Evolutionary conservation across 2,329 filamentous ascomycete genomes (phyloP), one percentile per base, ranked within the genome.

Genomic region (Phyllosticta citriasiana): DNA sequence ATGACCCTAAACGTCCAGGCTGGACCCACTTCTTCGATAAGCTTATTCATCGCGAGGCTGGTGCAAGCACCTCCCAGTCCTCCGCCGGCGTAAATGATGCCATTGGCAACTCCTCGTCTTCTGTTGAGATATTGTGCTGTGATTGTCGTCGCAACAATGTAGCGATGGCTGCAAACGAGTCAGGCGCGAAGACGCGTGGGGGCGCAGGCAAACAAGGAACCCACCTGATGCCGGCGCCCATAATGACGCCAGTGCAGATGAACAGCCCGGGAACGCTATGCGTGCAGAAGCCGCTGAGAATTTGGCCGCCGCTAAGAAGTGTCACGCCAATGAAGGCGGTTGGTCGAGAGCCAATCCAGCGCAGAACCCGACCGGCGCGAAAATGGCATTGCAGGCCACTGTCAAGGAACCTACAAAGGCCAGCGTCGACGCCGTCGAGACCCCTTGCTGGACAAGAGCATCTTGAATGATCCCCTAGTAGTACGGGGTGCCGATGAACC

Each of bases 401-500:
- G 77, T 74, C 12, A 86, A 66, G 0, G 79, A 82, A 1, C 83
- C 84, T 2, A 86, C 80, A 64, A 85, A 87, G 1, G 82, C 79
- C 24, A 87, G 72, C 0, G 80, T 83, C 0, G 79, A 79, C 0
- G 82, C 74, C 0, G 76, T 76, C 0, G 77, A 76, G 0, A 84
- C 70, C 0, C 74, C 73, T 9, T 78, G 71, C 35, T 79, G 71
- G 2, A 84, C 78, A 1, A 87, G 75, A 0, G 79, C 82, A 3
- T 77, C 76, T 69, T 87, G 84, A 55, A 86, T 72, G 0, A 87
- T 77, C 25, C 84, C 84, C 83, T 84, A 87, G 64, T 77, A 78
- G 66, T 84, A 84, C 7, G 77, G 77, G 0, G 78, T 81, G 57
- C 83, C 83, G 56, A 81, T 77, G 57, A 80, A 67, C 66, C 69